Evolutionary conservation across 257 asterid genomes (phyloP), one percentile per base, ranked within the genome.

Genomic region (Ilex asprella): DNA sequence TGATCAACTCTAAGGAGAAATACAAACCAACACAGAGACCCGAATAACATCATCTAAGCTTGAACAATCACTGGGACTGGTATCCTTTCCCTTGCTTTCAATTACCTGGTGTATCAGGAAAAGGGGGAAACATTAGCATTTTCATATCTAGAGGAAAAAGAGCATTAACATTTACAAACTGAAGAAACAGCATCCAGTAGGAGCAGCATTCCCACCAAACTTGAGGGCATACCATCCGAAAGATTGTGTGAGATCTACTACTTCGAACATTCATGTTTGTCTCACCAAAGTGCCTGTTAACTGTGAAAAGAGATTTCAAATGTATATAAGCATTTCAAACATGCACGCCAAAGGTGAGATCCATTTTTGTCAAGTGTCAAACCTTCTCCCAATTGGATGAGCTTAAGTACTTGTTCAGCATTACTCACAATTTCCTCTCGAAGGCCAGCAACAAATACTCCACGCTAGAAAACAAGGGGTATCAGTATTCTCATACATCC

Each of bases 221-320:
- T 63, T 41, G 64, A 52, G 64, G 60, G 39, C 70, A 59, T 82
- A 93, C 99, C 99, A 93, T 93, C 79, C 99, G 81, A 80, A 93
- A 93, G 60, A 93, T 84, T 59, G 97, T 85, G 79, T 93, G 99
- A 44, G 97, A 93, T 79, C 99, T 77, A 67, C 97, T 87, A 77
- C 99, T 93, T 61, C 94, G 87, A 59, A 88, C 94, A 78, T 93
- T 93, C 99, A 93, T 89, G 82, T 87, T 93, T 32, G 99, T 93
- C 59, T 89, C 96, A 62, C 99, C 99, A 74, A 93, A 93, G 72
- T 93, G 99, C 81, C 97, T 84, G 75, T 87, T 87, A 59, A 77
- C 99, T 89, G 95, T 84, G 58, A 62, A 55, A 68, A 74, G 3
- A 4, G 30, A 49, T 39, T 6, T 46, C 53, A 73, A 61, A 62